Evolutionary conservation across 2,329 filamentous ascomycete species (phyloP).

Genomic region (Alternaria hordeiaustralica): DNA sequence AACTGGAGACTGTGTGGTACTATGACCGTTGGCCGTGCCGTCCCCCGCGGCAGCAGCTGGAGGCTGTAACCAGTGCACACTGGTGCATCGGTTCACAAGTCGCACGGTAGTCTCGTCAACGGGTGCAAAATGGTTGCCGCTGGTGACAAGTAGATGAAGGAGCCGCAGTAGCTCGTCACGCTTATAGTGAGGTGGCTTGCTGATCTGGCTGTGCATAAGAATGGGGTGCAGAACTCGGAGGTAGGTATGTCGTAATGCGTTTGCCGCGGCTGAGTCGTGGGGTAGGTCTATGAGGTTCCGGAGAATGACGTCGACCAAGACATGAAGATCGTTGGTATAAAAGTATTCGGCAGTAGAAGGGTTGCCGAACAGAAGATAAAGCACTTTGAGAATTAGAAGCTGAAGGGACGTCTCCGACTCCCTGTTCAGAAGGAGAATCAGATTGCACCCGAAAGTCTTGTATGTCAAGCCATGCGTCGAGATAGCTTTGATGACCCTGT

Average conservation of each 20-base stretch:
- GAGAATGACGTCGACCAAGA: slow-evolving; percentile 93
- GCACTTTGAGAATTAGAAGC: slow-evolving; percentile 91
- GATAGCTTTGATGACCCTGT: slow-evolving; percentile 90
- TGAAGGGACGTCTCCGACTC: slow-evolving; percentile 93
- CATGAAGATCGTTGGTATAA: slow-evolving; percentile 95
- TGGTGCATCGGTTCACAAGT: slow-evolving; percentile 75
- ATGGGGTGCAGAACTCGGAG: slow-evolving; percentile 90
- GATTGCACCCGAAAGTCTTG: slow-evolving; percentile 96
- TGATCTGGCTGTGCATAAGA: slow-evolving; percentile 88
- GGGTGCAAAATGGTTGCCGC: slow-evolving; percentile 77
- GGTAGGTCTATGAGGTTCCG: slow-evolving; percentile 96
- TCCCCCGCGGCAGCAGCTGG: slow-evolving; percentile 6
- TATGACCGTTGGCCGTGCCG: slow-evolving; percentile 28
- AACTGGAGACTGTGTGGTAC: slow-evolving; percentile 31
- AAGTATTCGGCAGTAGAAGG: slow-evolving; percentile 95
- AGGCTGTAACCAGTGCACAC: slow-evolving; percentile 70
- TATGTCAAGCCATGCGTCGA: slow-evolving; percentile 80
- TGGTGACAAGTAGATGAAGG: slow-evolving; percentile 70
- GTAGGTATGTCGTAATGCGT: slow-evolving; percentile 84
- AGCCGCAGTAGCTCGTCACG: slow-evolving; percentile 80
- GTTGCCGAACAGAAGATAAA: slow-evolving; percentile 95
- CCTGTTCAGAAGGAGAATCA: slow-evolving; percentile 92
- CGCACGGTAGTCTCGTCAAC: slow-evolving; percentile 81
- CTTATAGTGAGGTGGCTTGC: slow-evolving; percentile 88
- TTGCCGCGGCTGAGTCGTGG: slow-evolving; percentile 66